Base-by-base conservation (phyloP, 176 grass and related monocot species). In the Zea luxurians region DNA sequence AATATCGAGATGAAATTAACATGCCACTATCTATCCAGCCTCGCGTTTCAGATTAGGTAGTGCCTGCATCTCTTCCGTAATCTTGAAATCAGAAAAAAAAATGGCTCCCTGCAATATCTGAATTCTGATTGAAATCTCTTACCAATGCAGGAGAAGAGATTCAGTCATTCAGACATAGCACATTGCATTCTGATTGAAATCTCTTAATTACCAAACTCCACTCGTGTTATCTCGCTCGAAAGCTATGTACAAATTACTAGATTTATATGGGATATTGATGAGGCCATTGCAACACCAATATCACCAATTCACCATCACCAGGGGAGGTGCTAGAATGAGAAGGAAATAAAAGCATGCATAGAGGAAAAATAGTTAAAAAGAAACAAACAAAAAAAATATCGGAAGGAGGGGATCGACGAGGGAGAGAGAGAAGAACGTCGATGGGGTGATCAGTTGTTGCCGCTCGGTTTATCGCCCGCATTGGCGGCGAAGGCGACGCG, bases 201-300 rank as follows among this genome's bases (percentile, higher is more conserved):
- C 27, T 27, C 27, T 27, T 27, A 27, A 27, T 27, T 27, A 27
- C n/a, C 3, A 15, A 81, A 60, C 43, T 76, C 10, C 59, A 17
- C 50, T 81, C 61, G 16, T 77, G 60, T 66, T 89, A 68, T 82
- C 82, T 61, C 27, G 27, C 27, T 27, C 41, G 43, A 65, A 34
- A 35, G 17, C 60, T 89, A 82, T 89, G 78, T 85, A 85, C 87
- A 41, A 38, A 89, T 78, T 73, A 78, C 73, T 64, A 79, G 44
- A 53, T 53, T 61, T 7, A 44, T 45, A 21, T 12, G 11, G 15
- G 4, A 9, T 44, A 69, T 37, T 54, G 62, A 49, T 83, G 63
- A 68, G 59, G 44, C 10, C 37, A 16, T 69, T 63, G 53, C 75
- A 76, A 69, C 70, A 74, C 36, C 86, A 47, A 70, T 58, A 70